phyloP scores from a whole-genome alignment of 2,329 filamentous ascomycete genomes.

The Fusarium aywerte region DNA sequence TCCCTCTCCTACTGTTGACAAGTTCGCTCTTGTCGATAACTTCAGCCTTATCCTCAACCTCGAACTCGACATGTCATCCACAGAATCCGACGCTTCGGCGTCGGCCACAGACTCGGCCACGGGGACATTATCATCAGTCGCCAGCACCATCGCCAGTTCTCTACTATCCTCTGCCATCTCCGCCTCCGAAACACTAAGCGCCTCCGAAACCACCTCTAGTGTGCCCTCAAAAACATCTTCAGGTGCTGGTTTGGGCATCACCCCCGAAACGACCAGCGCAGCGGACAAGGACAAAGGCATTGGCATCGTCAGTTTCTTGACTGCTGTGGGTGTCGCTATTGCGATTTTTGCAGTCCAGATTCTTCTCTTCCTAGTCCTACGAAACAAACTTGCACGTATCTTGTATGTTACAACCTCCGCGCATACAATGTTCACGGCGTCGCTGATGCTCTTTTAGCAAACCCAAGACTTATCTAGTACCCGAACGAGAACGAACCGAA shows the following conservation, averaged over 20 bases:
- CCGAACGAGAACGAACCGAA: slow-evolving; percentile 84
- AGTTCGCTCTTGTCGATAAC: too few species aligned
- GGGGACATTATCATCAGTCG: slow-evolving; percentile 25
- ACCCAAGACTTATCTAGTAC: slow-evolving; percentile 86
- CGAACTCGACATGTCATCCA: slow-evolving; percentile 18
- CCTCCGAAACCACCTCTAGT: slow-evolving; percentile 1
- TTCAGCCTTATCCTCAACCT: too few species aligned
- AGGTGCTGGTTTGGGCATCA: neutral
- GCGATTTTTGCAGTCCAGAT: slow-evolving; percentile 72
- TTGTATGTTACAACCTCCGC: too few species aligned
- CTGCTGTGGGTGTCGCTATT: slow-evolving; percentile 71
- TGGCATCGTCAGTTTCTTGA: slow-evolving; percentile 63
- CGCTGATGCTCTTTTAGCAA: too few species aligned
- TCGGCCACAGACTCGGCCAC: slow-evolving; percentile 25
- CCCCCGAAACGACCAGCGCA: neutral
- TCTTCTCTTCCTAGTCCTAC: slow-evolving; percentile 77
- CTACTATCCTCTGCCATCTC: slow-evolving; percentile 24
- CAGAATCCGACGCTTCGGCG: slow-evolving; percentile 18
- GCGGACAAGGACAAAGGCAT: slow-evolving; percentile 59
- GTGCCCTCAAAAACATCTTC: slow-evolving; percentile 15
- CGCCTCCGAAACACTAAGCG: slow-evolving; percentile 16
- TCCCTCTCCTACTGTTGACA: neutral
- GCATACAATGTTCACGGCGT: too few species aligned
- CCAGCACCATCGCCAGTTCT: slow-evolving; percentile 26
- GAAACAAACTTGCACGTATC: slow-evolving; percentile 82